These are phyloP conservation scores for Coffea canephora DNA, from an alignment of 257 asterid genomes.

Conservation along the genomic window DNA sequence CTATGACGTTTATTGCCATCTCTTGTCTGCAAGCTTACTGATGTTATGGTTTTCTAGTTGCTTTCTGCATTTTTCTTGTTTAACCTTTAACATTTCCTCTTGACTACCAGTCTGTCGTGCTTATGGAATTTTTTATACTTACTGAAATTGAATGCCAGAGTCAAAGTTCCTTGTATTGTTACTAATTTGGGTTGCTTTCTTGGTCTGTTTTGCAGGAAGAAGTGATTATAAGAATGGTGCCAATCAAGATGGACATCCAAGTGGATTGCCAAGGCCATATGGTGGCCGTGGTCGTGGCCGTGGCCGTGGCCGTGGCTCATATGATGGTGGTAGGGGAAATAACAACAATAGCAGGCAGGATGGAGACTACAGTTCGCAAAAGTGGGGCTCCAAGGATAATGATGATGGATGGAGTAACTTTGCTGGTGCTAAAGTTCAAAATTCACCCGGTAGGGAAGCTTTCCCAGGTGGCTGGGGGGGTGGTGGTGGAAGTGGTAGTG, in stretches of 20 bases:
- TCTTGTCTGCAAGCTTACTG: too few species aligned
- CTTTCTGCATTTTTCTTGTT: not conserved
- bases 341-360: conserved; percentile 37
- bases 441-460: conserved; percentile 48
- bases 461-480: conserved; percentile 54
- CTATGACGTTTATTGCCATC: too few species aligned
- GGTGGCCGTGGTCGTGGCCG: conserved; percentile 51
- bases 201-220: conserved; percentile 53
- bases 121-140: not conserved
- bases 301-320: conserved; percentile 44
- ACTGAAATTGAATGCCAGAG: not conserved
- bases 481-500: conserved; percentile 20
- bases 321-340: conserved; percentile 47
- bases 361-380: conserved; percentile 47
- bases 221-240: conserved; percentile 64
- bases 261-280: conserved; percentile 60
- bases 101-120: not conserved
- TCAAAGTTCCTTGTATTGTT: too few species aligned
- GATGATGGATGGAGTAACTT: conserved; percentile 51
- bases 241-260: conserved; percentile 49
- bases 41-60: too few species aligned
- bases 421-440: conserved; percentile 56
- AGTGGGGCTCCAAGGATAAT: conserved; percentile 61
- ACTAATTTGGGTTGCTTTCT: not conserved
- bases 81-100: not conserved